Base-by-base conservation (phyloP, 371 early-diverging fungal genomes). In the Agmasoma carcini region DNA sequence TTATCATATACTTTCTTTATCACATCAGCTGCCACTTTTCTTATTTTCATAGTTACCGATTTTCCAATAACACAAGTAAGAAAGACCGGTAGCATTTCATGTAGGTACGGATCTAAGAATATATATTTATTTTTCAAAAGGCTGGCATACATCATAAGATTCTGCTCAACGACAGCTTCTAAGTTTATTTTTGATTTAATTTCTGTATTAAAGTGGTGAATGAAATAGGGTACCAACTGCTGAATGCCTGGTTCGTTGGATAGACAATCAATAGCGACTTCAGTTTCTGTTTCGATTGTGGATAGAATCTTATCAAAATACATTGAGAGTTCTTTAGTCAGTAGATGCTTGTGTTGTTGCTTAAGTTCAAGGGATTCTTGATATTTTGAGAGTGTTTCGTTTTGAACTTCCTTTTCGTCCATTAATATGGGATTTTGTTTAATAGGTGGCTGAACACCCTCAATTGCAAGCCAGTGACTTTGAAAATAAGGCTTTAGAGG, bases 381-480 rank as follows among this genome's bases (percentile, higher is more conserved):
- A 37, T 65, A 71, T 12, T 53, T 65, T 5, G 87, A 27, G 85
- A 91, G 31, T 82, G 76, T 23, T 83, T 85, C 61, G 81, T 85
- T 26, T 63, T 74, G 68, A 15, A 44, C 51, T 37, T 47, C 51
- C 6, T 46, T 61, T 63, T 63, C 79, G 77, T 83, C 84, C 36
- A 77, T 74, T 0, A 85, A 83, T 1, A 85, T 80, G 19, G 96
- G 96, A 68, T 98, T 98, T 74, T 96, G 92, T 25, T 89, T 86
- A 62, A 90, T 94, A 11, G 84, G 82, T 30, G 98, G 98, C 71
- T 98, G 96, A 2, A 92, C 90, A 19, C 98, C 98, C 62, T 96
- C 95, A 58, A 98, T 85, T 1, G 95, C 94, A 11, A 98, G 81
- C 90, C 91, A 92, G 70, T 92, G 91, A n/a, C 83, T 86, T 72